phyloP scores from a whole-genome alignment of 768 basidiomycete species.

The Suillus tomentosus region DNA sequence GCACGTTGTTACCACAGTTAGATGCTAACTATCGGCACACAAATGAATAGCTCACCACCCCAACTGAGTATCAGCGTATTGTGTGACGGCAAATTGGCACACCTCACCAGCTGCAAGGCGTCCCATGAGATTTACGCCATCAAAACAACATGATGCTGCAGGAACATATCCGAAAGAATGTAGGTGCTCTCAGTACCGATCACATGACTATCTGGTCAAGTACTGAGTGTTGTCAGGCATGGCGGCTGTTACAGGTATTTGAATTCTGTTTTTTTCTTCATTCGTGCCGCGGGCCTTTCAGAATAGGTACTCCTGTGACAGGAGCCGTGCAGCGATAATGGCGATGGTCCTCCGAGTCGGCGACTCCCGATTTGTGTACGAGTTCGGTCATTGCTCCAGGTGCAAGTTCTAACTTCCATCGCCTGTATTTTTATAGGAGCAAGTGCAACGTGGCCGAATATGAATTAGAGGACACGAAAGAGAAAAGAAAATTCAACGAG shows the following conservation, averaged over 20 bases:
- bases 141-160: background rate
- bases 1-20: background rate
- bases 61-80: background rate
- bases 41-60: background rate
- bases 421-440: conserved; percentile 56
- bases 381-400: conserved; percentile 78
- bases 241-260: background rate
- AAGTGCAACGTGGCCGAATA: conserved; percentile 19
- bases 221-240: background rate
- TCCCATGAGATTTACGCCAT: background rate
- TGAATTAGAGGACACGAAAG: conserved; percentile 24
- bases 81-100: background rate
- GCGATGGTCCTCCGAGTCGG: conserved; percentile 23
- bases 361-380: conserved; percentile 61
- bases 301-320: background rate
- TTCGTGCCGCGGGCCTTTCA: conserved; percentile 21
- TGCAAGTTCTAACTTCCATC: conserved; percentile 46
- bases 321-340: background rate
- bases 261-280: background rate
- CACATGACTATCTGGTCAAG: background rate
- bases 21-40: background rate
- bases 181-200: background rate
- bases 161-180: background rate
- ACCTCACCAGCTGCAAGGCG: background rate
- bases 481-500: conserved; percentile 29